A percentile compares a stretch with the other conserved stretches of the same genome.
These are phyloP conservation scores for Parastagonospora nodorum DNA, from an alignment of 2,329 filamentous ascomycete genomes.

Conservation along the genomic window DNA sequence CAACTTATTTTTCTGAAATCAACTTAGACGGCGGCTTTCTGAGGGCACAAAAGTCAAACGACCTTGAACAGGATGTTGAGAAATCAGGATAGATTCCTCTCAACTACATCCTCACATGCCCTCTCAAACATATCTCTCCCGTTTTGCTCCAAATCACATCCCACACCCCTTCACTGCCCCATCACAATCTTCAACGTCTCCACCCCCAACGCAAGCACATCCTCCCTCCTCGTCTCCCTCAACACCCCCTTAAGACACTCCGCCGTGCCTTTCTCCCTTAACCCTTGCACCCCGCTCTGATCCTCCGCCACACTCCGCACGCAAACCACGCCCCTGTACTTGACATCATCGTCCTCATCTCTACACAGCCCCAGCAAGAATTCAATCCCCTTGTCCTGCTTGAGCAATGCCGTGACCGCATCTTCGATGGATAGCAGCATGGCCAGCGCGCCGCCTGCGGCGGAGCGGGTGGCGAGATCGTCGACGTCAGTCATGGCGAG, in stretches of 20 bases:
- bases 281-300: slow-evolving; percentile 39
- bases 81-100: not conserved
- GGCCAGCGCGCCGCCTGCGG: slow-evolving; percentile 86
- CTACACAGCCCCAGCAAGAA: slow-evolving; percentile 80
- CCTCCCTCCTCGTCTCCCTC: slow-evolving; percentile 69
- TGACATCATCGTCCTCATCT: slow-evolving; percentile 70
- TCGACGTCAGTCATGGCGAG: slow-evolving; percentile 87
- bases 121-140: not conserved
- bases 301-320: slow-evolving; percentile 74
- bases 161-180: slow-evolving; percentile 17
- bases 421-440: slow-evolving; percentile 79
- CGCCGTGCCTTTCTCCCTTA: slow-evolving; percentile 65
- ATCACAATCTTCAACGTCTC: slow-evolving; percentile 73
- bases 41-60: too few relatives aligned
- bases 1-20: too few relatives aligned
- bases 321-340: slow-evolving; percentile 75
- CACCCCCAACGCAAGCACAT: slow-evolving; percentile 73
- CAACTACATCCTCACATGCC: not conserved
- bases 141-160: too few relatives aligned
- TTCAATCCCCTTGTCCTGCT: slow-evolving; percentile 69
- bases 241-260: slow-evolving; percentile 72
- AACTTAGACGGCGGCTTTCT: too few relatives aligned
- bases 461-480: slow-evolving; percentile 76
- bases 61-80: not conserved
- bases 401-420: slow-evolving; percentile 72